Evolutionary conservation across 306 rosid genomes (phyloP).

Genomic region (Chamaecrista fasciculata): DNA sequence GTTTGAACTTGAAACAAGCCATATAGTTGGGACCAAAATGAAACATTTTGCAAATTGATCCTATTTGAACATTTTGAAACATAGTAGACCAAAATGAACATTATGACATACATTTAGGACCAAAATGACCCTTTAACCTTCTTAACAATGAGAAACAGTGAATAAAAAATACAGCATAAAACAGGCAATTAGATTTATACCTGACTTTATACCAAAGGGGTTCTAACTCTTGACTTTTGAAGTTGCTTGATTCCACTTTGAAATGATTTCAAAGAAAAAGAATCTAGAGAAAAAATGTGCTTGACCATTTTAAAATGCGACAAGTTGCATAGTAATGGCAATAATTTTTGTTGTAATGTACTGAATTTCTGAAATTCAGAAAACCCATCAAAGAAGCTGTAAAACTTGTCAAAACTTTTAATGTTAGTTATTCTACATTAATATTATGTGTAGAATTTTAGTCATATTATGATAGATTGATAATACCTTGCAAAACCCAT

Average conservation of each 20-base stretch:
- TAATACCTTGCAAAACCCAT: not conserved
- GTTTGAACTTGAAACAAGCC: no score
- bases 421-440: no score
- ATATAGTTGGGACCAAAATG: no score
- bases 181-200: conserved; percentile 56
- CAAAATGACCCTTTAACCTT: no score
- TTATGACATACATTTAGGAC: no score
- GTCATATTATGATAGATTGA: not conserved
- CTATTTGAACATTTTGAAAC: no score
- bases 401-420: not conserved
- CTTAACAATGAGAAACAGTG: no score
- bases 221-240: not conserved
- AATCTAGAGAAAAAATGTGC: not conserved
- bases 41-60: no score
- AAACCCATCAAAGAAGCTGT: not conserved
- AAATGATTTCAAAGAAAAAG: not conserved
- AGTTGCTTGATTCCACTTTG: not conserved
- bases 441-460: not conserved
- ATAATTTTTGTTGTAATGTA: not conserved
- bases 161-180: no score
- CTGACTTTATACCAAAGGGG: not conserved
- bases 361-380: not conserved
- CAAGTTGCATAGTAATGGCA: not conserved
- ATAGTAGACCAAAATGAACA: no score
- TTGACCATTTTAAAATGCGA: not conserved